phyloP scores from a whole-genome alignment of 108 stramenopile species.

The Nannochloropsis gaditana region DNA sequence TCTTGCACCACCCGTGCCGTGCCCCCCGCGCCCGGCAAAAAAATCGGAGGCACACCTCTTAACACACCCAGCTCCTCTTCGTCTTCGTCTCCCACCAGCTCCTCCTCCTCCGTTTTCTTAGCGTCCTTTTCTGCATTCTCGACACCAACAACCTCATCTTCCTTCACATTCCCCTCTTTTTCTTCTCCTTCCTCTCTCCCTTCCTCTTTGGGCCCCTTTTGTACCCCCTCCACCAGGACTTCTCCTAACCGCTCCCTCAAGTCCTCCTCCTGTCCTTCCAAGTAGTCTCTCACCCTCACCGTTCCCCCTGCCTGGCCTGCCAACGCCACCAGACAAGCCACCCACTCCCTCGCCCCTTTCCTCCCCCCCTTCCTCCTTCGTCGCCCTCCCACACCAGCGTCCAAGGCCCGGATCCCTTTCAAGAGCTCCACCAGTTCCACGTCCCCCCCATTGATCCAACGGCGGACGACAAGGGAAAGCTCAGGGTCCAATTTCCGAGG shows the following conservation, averaged over 20 bases:
- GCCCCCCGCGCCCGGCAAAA: background rate
- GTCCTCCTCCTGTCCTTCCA: background rate
- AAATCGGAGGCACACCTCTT: background rate
- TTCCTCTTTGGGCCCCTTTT: background rate
- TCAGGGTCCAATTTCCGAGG: background rate
- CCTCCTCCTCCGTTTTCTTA: background rate
- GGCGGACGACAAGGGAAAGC: background rate
- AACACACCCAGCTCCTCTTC: background rate
- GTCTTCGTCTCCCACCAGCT: background rate
- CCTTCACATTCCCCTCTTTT: background rate
- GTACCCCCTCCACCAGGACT: background rate
- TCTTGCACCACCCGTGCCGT: background rate
- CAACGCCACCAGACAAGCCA: background rate
- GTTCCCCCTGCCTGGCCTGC: background rate
- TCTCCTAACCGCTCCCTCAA: background rate
- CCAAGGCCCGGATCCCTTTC: background rate
- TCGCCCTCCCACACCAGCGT: constrained; percentile 7
- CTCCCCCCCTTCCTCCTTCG: background rate
- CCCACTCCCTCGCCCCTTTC: background rate
- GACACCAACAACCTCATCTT: background rate
- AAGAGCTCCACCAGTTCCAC: background rate
- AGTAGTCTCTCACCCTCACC: background rate
- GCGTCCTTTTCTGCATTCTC: background rate
- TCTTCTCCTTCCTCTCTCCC: background rate
- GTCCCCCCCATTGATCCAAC: background rate